A percentile compares a stretch with the other conserved stretches of the same genome.
Evolutionary conservation across 768 basidiomycete species (phyloP).

Genomic region (Rhizopogon roseolus): DNA sequence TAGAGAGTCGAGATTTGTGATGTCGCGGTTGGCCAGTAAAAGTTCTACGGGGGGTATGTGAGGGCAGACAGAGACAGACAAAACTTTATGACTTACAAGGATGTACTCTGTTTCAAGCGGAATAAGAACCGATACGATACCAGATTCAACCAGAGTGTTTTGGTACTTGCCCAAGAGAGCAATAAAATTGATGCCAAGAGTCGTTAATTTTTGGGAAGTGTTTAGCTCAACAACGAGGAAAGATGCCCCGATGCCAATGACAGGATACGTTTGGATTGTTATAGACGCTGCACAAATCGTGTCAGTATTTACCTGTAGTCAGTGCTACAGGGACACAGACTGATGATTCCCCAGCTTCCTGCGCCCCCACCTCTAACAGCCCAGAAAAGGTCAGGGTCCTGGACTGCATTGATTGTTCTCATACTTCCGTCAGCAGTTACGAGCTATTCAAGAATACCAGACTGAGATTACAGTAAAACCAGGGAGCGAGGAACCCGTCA

Average conservation of each 20-base stretch:
- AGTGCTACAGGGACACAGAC: conserved; percentile 7
- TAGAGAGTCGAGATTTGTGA: conserved; percentile 6
- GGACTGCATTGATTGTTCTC: conserved; percentile 34
- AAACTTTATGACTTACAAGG: conserved; percentile 6
- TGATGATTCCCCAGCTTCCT: conserved; percentile 45
- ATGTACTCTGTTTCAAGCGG: conserved; percentile 5
- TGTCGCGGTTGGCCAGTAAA: conserved; percentile 10
- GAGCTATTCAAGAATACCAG: conserved; percentile 13
- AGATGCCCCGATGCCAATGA: conserved; percentile 9
- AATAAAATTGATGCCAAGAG: conserved; percentile 15
- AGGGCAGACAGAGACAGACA: background rate
- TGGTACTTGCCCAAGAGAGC: conserved; percentile 15
- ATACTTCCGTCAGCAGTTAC: conserved; percentile 37
- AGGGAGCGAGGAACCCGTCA: background rate
- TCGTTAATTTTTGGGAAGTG: conserved; percentile 4
- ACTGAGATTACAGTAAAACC: background rate
- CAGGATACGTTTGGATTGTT: conserved; percentile 11
- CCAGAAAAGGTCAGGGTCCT: conserved; percentile 48
- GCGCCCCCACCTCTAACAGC: conserved; percentile 50
- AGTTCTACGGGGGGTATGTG: conserved; percentile 3
- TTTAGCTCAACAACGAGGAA: conserved; percentile 9
- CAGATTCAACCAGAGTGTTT: conserved; percentile 8
- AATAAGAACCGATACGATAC: conserved; percentile 6
- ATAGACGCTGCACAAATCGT: conserved; percentile 6
- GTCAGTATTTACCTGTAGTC: background rate